phyloP scores from a whole-genome alignment of 129 eudicot genomes.

The Flaveria trinervia region DNA sequence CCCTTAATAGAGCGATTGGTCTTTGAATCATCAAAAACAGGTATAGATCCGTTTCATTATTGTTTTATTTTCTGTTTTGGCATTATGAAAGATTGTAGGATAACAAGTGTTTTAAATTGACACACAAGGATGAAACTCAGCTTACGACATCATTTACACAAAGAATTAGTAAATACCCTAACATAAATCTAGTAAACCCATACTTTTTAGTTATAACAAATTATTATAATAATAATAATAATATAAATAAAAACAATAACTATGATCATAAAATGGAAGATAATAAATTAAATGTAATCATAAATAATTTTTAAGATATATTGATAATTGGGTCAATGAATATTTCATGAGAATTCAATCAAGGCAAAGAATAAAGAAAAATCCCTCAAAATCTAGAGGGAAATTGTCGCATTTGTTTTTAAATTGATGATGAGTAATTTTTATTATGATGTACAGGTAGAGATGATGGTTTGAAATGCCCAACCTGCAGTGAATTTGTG shows the following conservation, averaged over 20 bases:
- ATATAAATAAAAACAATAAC: too few relatives aligned
- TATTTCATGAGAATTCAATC: not conserved
- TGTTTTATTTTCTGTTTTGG: conserved; percentile 7
- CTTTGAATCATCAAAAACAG: conserved; percentile 88
- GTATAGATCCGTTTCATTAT: conserved; percentile 32
- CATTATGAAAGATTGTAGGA: conserved; percentile 11
- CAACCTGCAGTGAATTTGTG: conserved; percentile 75
- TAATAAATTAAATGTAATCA: too few relatives aligned
- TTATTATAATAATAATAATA: too few relatives aligned
- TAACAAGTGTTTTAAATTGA: not conserved
- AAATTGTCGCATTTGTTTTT: not conserved
- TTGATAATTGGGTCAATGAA: not conserved
- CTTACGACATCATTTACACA: not conserved
- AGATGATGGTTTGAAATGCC: conserved; percentile 71
- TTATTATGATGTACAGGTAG: conserved; percentile 50
- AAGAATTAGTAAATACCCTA: not conserved
- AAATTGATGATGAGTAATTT: not conserved
- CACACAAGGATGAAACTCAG: not conserved
- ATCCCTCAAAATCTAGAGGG: not conserved
- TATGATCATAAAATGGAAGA: too few relatives aligned
- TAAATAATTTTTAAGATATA: too few relatives aligned
- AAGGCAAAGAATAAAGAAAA: not conserved
- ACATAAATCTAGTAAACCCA: not conserved
- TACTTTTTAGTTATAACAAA: not conserved
- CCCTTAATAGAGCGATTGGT: conserved; percentile 65